Percentiles rank a stretch among this genome's conserved stretches.
phyloP scores from a whole-genome alignment of 805 yeast genomes.

The Zygosaccharomyces bailii region DNA sequence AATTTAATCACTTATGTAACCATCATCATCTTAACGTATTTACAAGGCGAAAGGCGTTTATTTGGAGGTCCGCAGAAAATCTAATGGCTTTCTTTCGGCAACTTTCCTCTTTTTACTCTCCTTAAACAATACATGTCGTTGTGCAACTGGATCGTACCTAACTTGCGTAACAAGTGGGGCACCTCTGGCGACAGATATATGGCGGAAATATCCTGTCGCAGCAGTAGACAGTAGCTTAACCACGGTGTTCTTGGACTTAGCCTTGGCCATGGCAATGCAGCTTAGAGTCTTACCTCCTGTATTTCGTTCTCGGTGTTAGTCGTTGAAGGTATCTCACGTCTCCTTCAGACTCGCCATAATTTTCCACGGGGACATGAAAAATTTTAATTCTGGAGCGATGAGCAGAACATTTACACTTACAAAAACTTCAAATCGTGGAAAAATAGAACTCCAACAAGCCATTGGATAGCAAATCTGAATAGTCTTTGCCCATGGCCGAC shows the following conservation, averaged over 20 bases:
- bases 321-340: not conserved
- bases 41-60: slow-evolving; percentile 8
- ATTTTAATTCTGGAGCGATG: slow-evolving; percentile 7
- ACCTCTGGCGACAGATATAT: slow-evolving; percentile 76
- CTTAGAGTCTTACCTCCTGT: not conserved
- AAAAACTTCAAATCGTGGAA: not conserved
- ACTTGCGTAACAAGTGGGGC: slow-evolving; percentile 76
- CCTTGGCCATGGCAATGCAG: slow-evolving; percentile 39
- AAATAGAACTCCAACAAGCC: slow-evolving; percentile 1
- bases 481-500: slow-evolving; percentile 46
- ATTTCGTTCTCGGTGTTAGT: not conserved
- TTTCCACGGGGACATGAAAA: slow-evolving; percentile 8
- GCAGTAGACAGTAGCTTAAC: slow-evolving; percentile 87
- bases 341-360: slow-evolving; percentile 4
- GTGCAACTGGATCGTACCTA: slow-evolving; percentile 82
- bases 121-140: slow-evolving; percentile 85
- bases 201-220: slow-evolving; percentile 81
- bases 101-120: slow-evolving; percentile 86
- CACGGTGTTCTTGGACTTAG: slow-evolving; percentile 74
- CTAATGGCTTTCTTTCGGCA: slow-evolving; percentile 48
- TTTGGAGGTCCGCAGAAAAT: slow-evolving; percentile 41
- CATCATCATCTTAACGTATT: slow-evolving; percentile 6
- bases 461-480: not conserved
- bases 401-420: not conserved
- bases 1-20: slow-evolving; percentile 7